Conservation (phyloP, 129 eudicot species). For the Oenanthe sinensis region DNA sequence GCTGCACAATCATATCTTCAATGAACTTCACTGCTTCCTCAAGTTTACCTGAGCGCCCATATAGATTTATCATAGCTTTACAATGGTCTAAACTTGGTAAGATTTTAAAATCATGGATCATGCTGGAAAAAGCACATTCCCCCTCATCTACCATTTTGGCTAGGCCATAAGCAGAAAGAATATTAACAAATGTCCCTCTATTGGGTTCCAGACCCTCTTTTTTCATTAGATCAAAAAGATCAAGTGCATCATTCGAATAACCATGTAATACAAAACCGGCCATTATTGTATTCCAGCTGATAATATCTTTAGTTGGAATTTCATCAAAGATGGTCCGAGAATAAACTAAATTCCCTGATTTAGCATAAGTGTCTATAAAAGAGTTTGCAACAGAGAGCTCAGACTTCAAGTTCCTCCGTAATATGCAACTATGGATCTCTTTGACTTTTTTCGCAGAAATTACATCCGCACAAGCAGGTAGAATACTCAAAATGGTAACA, state of each 20-base stretch:
- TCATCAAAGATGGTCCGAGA: conserved; percentile 37
- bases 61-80: conserved; percentile 45
- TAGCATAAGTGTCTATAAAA: conserved; percentile 45
- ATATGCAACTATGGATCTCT: conserved; percentile 47
- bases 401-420: conserved; percentile 28
- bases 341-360: conserved; percentile 41
- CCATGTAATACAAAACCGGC: conserved; percentile 45
- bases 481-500: conserved; percentile 44
- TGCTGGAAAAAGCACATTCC: conserved; percentile 26
- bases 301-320: conserved; percentile 32
- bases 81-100: conserved; percentile 42
- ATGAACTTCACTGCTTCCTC: conserved; percentile 40
- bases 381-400: conserved; percentile 42
- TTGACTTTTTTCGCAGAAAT: conserved; percentile 43
- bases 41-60: conserved; percentile 62
- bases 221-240: conserved; percentile 36
- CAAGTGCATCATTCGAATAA: conserved; percentile 29
- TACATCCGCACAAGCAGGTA: conserved; percentile 48
- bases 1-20: conserved; percentile 28
- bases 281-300: conserved; percentile 49
- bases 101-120: conserved; percentile 34
- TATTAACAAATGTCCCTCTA: conserved; percentile 38
- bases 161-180: conserved; percentile 42
- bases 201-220: conserved; percentile 29
- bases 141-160: conserved; percentile 43